Evolutionary conservation across 768 basidiomycete species (phyloP), one percentile per base, ranked within the genome.

Genomic region (Boletus speciosus): DNA sequence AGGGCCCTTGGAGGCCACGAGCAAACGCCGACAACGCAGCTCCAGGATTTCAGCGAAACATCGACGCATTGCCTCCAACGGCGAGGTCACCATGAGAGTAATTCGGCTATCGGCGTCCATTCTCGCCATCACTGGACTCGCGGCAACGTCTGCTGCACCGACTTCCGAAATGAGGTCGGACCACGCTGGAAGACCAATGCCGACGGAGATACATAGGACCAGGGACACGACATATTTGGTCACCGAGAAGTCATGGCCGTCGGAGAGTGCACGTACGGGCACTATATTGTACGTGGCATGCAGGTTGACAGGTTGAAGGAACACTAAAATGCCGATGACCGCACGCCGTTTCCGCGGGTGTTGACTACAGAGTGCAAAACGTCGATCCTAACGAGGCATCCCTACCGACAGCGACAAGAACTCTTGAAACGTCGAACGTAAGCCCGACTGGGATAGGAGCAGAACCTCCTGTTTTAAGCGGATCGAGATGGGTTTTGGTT

Each of bases 91-190:
- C 44, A 58, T 65, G 62, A 44, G 32, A 41, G 9, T 6, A 39
- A 27, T 29, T 5, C 40, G 40, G 36, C 39, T 34, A 14, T 19
- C 51, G 27, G 35, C 36, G 14, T 39, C 51, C 40, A 14, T 54
- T 55, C 37, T 63, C 19, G 47, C 38, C 21, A 38, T 53, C 3
- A 23, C 25, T 25, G 51, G 55, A 11, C 32, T 49, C 52, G 35
- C 38, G 40, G 50, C 37, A 36, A 59, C 56, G 31, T 39, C 19
- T 5, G 64, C 51, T 15, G 65, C 58, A 35, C 61, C 57, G 34
- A 50, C 44, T 39, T n/a, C 48, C 35, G 51, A 48, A 51, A 40
- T 27, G 41, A 38, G 31, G 25, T 21, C 41, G 40, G 50, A 43
- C 35, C 5, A 51, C 6, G 2, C 14, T 21, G 19, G 43, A n/a